Evolutionary conservation across 768 basidiomycete species (phyloP).

Genomic region (Hypsizygus marmoreus): DNA sequence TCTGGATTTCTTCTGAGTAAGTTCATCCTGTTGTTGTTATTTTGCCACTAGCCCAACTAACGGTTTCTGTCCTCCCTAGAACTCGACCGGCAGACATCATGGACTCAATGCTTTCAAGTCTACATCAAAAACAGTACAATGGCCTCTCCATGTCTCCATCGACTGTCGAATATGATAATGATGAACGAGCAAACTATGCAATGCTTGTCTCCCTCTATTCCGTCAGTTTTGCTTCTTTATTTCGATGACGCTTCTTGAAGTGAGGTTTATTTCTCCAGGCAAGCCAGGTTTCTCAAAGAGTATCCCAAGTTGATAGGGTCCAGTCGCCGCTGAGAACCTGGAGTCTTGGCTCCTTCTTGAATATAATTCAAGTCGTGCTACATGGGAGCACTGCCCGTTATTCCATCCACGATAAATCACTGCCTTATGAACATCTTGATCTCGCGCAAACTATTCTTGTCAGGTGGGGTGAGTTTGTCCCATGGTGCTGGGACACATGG

Average conservation of each 20-base stretch:
- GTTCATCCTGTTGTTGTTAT: neutral
- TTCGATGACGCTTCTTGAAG: neutral
- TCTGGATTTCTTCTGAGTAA: conserved; percentile 23
- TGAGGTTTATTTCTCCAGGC: conserved; percentile 18
- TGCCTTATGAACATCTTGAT: conserved; percentile 34
- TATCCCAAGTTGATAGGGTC: neutral
- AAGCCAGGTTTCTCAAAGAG: conserved; percentile 18
- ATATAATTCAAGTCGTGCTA: conserved; percentile 44
- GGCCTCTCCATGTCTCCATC: conserved; percentile 5
- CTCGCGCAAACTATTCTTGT: conserved; percentile 51
- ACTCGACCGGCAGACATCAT: conserved; percentile 19
- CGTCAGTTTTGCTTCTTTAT: conserved; percentile 24
- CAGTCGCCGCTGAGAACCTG: conserved; percentile 44
- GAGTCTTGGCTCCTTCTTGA: conserved; percentile 43
- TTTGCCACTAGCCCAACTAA: neutral
- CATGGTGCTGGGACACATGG: conserved; percentile 72
- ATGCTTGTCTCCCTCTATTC: conserved; percentile 46
- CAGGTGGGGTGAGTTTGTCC: conserved; percentile 55
- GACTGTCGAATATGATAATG: conserved; percentile 17
- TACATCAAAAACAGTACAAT: conserved; percentile 10
- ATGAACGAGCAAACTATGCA: conserved; percentile 34
- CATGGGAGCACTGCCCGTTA: conserved; percentile 21
- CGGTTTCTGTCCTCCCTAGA: conserved; percentile 1
- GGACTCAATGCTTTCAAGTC: conserved; percentile 20
- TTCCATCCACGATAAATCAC: conserved; percentile 16